Base-by-base conservation (phyloP, 305 asterid species). In the Striga hermonthica region DNA sequence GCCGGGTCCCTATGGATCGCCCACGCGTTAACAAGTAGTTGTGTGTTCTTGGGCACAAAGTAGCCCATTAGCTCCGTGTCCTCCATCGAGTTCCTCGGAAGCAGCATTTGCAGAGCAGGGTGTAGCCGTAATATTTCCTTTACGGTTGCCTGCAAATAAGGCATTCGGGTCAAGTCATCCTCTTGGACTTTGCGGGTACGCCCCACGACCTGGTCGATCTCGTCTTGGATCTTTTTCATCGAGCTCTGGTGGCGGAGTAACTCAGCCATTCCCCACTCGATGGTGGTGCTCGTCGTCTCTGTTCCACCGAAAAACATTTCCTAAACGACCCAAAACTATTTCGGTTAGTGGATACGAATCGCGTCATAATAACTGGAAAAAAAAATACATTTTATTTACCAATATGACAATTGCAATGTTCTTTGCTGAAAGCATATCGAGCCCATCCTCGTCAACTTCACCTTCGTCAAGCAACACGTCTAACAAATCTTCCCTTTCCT, bases 61-160 rank as follows among this genome's bases (percentile, higher is more conserved):
- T 58, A 58, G 47, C 63, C 63, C 63, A 58, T 58, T 45, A 16
- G 38, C 8, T 57, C 28, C 6, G 63, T 57, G 22, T 57, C 63
- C 4, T 57, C 31, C 28, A 1, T 57, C 5, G 62, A 11, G 62
- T 57, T 57, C 62, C 62, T 57, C 4, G 62, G 62, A 38, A 57
- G 47, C 14, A 57, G 22, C 62, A 57, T 11, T 45, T n/a, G 62
- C 0, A 36, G 6, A 0, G 88, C 82, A 31, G 95, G 95, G 73
- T 87, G 92, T 34, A 57, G 7, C 4, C 62, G 62, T 43, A 57
- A 1, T 34, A 34, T 57, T 35, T 57, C 62, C 40, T 57, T 57
- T 1, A 57, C 43, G 1, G 44, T 35, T 35, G 62, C 62, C 22
- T 57, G 62, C 44, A 57, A 57, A 57, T 57, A 57, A 11, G 62